A percentile compares a stretch with the other conserved stretches of the same genome.
Conservation (phyloP, 2,329 filamentous ascomycete genomes). For the Aspergillus intermedius region DNA sequence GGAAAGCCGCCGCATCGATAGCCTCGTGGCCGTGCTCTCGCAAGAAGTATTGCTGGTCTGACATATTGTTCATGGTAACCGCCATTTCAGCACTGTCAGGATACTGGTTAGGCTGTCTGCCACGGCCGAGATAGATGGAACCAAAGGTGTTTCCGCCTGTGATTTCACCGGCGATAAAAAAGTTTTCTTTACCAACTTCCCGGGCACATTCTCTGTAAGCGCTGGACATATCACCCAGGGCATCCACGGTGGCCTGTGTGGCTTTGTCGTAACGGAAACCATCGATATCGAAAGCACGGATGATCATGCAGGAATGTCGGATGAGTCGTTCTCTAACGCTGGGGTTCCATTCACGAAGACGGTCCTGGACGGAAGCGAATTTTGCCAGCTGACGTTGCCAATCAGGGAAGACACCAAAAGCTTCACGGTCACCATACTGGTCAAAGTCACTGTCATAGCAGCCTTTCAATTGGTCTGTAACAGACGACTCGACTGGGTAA, state of each 20-base stretch:
- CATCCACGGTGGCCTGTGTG: conserved; percentile 57
- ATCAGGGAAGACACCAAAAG: conserved; percentile 57
- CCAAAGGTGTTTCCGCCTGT: conserved; percentile 57
- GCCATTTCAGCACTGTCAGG: conserved; percentile 44
- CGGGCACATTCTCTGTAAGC: conserved; percentile 53
- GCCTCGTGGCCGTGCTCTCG: conserved; percentile 48
- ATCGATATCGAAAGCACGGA: conserved; percentile 58
- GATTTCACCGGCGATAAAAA: conserved; percentile 59
- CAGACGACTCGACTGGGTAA: conserved; percentile 42
- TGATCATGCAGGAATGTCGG: conserved; percentile 58
- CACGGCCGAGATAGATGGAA: conserved; percentile 57
- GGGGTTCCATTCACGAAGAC: conserved; percentile 58
- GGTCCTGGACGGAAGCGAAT: conserved; percentile 62
- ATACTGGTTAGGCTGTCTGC: conserved; percentile 51
- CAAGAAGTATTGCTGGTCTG: conserved; percentile 43
- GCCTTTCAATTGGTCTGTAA: conserved; percentile 44
- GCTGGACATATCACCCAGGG: conserved; percentile 52
- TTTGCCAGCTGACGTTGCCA: conserved; percentile 60
- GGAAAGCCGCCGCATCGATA: conserved; percentile 56
- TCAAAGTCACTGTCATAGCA: conserved; percentile 61
- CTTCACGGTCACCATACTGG: conserved; percentile 58
- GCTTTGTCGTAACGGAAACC: conserved; percentile 63
- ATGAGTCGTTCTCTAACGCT: conserved; percentile 53
- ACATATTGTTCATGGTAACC: conserved; percentile 42
- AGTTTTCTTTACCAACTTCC: conserved; percentile 55